A percentile compares a stretch with the other conserved stretches of the same genome.
phyloP scores from a whole-genome alignment of 208 protist genomes.

The Trypanosoma vivax region DNA sequence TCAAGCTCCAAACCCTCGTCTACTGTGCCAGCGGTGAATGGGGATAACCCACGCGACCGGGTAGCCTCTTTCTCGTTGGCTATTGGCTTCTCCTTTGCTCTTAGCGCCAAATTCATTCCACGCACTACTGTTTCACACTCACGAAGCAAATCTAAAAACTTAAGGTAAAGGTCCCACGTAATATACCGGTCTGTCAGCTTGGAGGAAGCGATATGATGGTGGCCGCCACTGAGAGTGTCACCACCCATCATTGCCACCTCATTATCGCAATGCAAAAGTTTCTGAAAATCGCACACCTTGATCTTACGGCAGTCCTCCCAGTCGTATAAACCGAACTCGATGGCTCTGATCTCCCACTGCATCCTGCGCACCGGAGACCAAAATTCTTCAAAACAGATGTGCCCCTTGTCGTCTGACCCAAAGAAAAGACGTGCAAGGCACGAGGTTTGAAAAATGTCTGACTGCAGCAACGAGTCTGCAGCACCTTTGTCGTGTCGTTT shows the following conservation, averaged over 20 bases:
- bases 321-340: slow-evolving; percentile 62
- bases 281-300: slow-evolving; percentile 30
- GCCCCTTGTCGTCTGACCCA: not conserved
- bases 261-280: slow-evolving; percentile 25
- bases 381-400: slow-evolving; percentile 37
- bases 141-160: slow-evolving; percentile 56
- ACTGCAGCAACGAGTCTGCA: not conserved
- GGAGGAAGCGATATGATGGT: not conserved
- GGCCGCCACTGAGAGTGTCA: not conserved
- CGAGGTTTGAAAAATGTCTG: not conserved
- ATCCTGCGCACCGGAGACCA: slow-evolving; percentile 46
- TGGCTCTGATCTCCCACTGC: slow-evolving; percentile 50
- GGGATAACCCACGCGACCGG: not conserved
- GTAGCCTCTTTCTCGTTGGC: not conserved
- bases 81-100: slow-evolving; percentile 21
- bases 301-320: slow-evolving; percentile 41
- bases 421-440: slow-evolving; percentile 11
- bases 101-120: slow-evolving; percentile 40
- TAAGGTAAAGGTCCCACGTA: slow-evolving; percentile 61
- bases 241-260: not conserved
- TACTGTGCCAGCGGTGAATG: not conserved
- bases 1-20: slow-evolving; percentile 8
- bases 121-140: slow-evolving; percentile 40
- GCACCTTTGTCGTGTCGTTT: not conserved
- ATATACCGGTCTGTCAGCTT: slow-evolving; percentile 9